phyloP scores from a whole-genome alignment of 495 filamentous ascomycete species.

The Hypoxylon lienhwacheense region DNA sequence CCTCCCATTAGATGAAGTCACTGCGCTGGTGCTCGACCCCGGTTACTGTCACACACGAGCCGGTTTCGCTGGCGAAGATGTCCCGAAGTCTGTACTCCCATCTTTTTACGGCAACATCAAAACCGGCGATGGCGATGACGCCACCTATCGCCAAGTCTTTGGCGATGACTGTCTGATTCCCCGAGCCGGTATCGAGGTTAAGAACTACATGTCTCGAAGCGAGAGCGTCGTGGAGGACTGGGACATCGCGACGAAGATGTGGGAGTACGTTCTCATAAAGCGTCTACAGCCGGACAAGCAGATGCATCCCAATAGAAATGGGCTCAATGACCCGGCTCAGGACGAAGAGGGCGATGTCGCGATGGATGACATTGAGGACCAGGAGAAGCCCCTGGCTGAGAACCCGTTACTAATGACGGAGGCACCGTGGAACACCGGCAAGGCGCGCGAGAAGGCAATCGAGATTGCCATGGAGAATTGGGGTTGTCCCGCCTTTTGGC shows the following conservation, averaged over 20 bases:
- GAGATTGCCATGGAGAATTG: constrained; percentile 96
- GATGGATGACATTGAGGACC: constrained; percentile 61
- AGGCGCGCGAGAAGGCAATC: constrained; percentile 85
- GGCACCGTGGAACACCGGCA: constrained; percentile 85
- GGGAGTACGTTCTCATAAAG: constrained; percentile 76
- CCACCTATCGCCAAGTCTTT: constrained; percentile 68
- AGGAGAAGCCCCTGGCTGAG: constrained; percentile 81
- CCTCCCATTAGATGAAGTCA: constrained; percentile 77
- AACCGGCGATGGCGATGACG: constrained; percentile 47
- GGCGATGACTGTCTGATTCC: constrained; percentile 86
- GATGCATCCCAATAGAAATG: constrained; percentile 69
- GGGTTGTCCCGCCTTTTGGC: constrained; percentile 90
- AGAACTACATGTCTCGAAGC: constrained; percentile 78
- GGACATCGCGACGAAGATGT: constrained; percentile 86
- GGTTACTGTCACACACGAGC: constrained; percentile 89
- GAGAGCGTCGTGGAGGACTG: constrained; percentile 95
- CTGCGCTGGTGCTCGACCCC: constrained; percentile 92
- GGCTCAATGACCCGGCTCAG: constrained; percentile 66
- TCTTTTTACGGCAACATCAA: constrained; percentile 74
- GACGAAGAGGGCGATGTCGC: constrained; percentile 63
- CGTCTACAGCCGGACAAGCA: constrained; percentile 71
- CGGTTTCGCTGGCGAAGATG: constrained; percentile 96
- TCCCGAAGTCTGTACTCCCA: constrained; percentile 88
- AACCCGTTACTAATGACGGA: constrained; percentile 94
- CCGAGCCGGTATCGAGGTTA: constrained; percentile 72